Base-by-base conservation (phyloP, 2,329 filamentous ascomycete genomes). In the Phialophora macrospora region DNA sequence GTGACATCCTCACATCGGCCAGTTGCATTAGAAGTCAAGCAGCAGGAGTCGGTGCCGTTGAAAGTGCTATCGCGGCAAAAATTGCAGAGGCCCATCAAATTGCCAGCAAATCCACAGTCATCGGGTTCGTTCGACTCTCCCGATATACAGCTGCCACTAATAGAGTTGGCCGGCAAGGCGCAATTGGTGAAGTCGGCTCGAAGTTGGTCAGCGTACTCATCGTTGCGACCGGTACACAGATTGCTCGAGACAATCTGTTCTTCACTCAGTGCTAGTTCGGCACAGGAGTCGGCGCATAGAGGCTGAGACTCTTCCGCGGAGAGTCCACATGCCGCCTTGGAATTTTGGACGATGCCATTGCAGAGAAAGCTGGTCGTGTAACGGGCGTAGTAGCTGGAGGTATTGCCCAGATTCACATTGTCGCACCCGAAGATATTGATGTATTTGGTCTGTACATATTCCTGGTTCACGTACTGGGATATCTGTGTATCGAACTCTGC, bases 1-100 rank as follows among this genome's bases (percentile, higher is more conserved):
- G 85, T 82, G n/a, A 99, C 90, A 58, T 86, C 86, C 57, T 85
- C 80, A 77, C 95, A 99, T 69, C 88, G 86, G 28, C 80, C 80
- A 65, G 91, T 85, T n/a, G 90, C 88, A 68, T 92, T 84, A 4
- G 93, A 88, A 73, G 88, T 92, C 74, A 93, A 89, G 78, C 95
- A 99, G 81, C 95, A 99, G 3, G 93, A 96, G 77, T 98, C 94
- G 58, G 94, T 98, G 9, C 92, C 90, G 78, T 98, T 98, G 68
- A 89, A 87, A 30, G 93, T 93, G 72, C 91, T 94, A 6, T 88
- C 83, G 49, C 86, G 85, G 77, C 95, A 99, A 77, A 95, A 97
- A 4, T 89, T 87, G 80, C 95, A 99, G 41, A 99, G 83, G 2
- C 93, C 93, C 62, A 84, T 79, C 7, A 88, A 76, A 73, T 90